Conservation (phyloP, 2,329 filamentous ascomycete genomes). For the Trichothecium roseum region DNA sequence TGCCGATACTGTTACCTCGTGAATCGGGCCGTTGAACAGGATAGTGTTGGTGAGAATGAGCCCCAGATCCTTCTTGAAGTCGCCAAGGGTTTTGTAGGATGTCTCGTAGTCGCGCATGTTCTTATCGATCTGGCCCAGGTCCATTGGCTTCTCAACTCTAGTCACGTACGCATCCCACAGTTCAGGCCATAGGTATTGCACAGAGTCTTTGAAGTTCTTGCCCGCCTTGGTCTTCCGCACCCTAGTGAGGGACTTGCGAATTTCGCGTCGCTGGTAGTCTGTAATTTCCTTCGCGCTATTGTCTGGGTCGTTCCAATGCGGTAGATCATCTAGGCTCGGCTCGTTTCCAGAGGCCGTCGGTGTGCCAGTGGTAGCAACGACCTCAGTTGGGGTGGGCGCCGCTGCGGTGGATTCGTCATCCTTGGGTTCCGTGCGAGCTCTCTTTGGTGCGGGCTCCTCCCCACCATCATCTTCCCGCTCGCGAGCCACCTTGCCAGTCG, state of each 20-base stretch:
- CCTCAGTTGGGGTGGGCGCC: not conserved
- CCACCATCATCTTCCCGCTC: constrained; percentile 65
- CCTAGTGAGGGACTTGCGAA: constrained; percentile 56
- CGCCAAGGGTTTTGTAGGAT: constrained; percentile 56
- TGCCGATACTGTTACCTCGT: constrained; percentile 56
- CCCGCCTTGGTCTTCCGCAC: constrained; percentile 83
- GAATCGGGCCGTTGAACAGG: constrained; percentile 71
- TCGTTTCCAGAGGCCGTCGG: constrained; percentile 6
- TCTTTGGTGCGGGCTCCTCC: constrained; percentile 64
- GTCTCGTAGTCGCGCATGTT: constrained; percentile 57
- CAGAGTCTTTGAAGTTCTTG: constrained; percentile 64
- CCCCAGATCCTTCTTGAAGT: constrained; percentile 64
- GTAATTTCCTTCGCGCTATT: constrained; percentile 43
- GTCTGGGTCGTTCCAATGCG: constrained; percentile 29
- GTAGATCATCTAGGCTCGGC: constrained; percentile 18
- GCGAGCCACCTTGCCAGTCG: constrained; percentile 54
- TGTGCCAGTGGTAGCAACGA: constrained; percentile 2
- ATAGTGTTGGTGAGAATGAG: constrained; percentile 72
- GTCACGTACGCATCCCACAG: constrained; percentile 66
- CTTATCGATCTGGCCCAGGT: constrained; percentile 71
- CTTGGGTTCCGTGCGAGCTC: constrained; percentile 60
- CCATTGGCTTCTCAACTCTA: constrained; percentile 67
- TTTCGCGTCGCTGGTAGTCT: constrained; percentile 46
- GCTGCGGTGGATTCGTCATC: constrained; percentile 19
- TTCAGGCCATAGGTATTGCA: constrained; percentile 62